Evolutionary conservation across 75 land plant genomes (phyloP).

Genomic region (Sequoiadendron giganteum): DNA sequence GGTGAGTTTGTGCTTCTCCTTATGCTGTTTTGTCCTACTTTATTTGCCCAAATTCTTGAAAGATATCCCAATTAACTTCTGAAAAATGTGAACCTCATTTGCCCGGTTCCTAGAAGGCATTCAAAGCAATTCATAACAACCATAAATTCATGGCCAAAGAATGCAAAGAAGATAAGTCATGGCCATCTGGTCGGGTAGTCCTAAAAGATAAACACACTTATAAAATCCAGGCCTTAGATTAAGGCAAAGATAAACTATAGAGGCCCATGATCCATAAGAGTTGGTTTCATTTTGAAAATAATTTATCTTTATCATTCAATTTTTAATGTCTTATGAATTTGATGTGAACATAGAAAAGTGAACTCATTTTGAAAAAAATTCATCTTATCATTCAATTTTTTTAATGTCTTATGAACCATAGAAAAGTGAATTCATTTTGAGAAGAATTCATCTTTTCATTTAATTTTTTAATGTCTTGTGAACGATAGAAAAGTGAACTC

Average conservation of each 20-base stretch:
- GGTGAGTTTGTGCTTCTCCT: conserved; percentile 42
- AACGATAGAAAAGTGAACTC: too few relatives aligned
- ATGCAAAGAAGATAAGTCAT: neutral
- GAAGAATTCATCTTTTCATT: too few relatives aligned
- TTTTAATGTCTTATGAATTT: too few relatives aligned
- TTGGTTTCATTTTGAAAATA: neutral
- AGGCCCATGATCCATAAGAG: neutral
- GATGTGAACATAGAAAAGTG: neutral
- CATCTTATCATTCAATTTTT: too few relatives aligned
- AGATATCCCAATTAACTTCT: neutral
- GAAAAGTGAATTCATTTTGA: too few relatives aligned
- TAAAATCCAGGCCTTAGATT: neutral
- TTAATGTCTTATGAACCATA: too few relatives aligned
- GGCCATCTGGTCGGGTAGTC: neutral
- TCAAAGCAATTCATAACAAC: neutral
- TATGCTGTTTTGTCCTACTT: neutral
- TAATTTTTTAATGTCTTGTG: too few relatives aligned
- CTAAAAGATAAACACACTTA: neutral
- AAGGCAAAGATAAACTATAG: neutral
- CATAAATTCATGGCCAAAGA: neutral
- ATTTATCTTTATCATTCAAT: too few relatives aligned
- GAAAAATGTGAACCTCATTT: neutral
- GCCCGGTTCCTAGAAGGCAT: neutral
- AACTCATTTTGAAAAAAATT: too few relatives aligned
- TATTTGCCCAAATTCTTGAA: neutral